Conservation (phyloP, 108 stramenopile species). For the Nitzschia putrida region DNA sequence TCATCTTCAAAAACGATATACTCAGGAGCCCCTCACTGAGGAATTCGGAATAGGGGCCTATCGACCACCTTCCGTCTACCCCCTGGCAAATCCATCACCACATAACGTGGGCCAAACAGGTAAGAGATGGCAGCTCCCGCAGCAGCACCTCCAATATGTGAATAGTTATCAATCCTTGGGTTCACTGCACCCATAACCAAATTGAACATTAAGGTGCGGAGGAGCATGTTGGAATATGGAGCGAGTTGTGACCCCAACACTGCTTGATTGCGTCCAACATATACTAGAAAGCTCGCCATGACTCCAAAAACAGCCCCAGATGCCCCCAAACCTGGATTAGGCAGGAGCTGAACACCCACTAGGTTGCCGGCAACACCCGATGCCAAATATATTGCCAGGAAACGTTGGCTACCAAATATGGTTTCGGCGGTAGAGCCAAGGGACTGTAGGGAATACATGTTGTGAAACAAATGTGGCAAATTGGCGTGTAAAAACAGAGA, state of each 20-base stretch:
- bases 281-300: constrained; percentile 72
- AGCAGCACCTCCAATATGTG: constrained; percentile 68
- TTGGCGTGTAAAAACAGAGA: constrained; percentile 81
- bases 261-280: constrained; percentile 65
- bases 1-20: too few relatives aligned
- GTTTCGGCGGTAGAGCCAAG: constrained; percentile 69
- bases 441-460: constrained; percentile 62
- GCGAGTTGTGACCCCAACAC: constrained; percentile 51
- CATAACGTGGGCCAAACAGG: constrained; percentile 74
- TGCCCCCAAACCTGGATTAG: constrained; percentile 83
- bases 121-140: constrained; percentile 79
- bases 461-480: constrained; percentile 66
- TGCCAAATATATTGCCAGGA: constrained; percentile 62
- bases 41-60: constrained; percentile 50
- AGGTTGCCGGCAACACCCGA: constrained; percentile 78
- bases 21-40: constrained; percentile 13
- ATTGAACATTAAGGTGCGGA: constrained; percentile 48
- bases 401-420: constrained; percentile 55
- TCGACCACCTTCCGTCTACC: constrained; percentile 55
- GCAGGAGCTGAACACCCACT: constrained; percentile 53
- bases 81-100: constrained; percentile 53
- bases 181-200: constrained; percentile 44
- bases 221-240: constrained; percentile 26
- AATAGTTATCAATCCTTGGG: constrained; percentile 78
- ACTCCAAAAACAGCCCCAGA: constrained; percentile 84